Evolutionary conservation across 2,329 filamentous ascomycete species (phyloP), one percentile per base, ranked within the genome.

Genomic region (Dothideomycetidae sp.): DNA sequence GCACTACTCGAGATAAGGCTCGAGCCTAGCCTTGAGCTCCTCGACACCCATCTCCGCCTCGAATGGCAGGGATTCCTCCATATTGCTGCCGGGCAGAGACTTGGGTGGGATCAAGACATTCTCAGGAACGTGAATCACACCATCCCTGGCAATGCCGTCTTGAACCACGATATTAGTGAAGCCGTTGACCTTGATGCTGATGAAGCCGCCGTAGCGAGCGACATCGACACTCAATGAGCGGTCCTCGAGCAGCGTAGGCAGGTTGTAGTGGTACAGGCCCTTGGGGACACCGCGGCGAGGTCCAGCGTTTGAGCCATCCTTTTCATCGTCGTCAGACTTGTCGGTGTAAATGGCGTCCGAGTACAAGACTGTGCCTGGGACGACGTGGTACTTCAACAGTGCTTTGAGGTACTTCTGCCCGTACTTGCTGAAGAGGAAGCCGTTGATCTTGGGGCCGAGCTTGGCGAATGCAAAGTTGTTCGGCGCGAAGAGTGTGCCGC

Each of bases 401-500:
- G 82, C 82, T 46, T 71, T 74, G 12, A 94, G 70, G 53, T 83
- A 93, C 55, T 77, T 77, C 45, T 70, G 64, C 2, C 86, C 86
- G 36, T 67, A 70, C 17, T 71, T 64, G 41, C 78, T 81, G 68
- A 94, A 94, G 3, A 94, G 66, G 67, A 93, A 94, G 14, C 76
- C 81, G 52, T 88, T 92, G 49, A 78, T 72, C 39, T 56, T 66
- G 1, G 72, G 68, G 0, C 84, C 83, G 1, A 94, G 75, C 46
- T 72, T 72, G 49, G 69, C 53, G 63, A 88, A 93, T n/a, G 85
- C 86, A 3, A 59, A 61, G 66, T 94, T 93, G 31, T 70, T 73
- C 0, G 86, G 85, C 0, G 80, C 81, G 50, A 93, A 92, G 43
- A 90, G 54, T 2, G 85, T 93, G 28, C 75, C 74, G 23, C 83